These are phyloP conservation scores for Phytophthora sansomeana DNA, from an alignment of 352 stramenopile genomes.

Conservation along the genomic window DNA sequence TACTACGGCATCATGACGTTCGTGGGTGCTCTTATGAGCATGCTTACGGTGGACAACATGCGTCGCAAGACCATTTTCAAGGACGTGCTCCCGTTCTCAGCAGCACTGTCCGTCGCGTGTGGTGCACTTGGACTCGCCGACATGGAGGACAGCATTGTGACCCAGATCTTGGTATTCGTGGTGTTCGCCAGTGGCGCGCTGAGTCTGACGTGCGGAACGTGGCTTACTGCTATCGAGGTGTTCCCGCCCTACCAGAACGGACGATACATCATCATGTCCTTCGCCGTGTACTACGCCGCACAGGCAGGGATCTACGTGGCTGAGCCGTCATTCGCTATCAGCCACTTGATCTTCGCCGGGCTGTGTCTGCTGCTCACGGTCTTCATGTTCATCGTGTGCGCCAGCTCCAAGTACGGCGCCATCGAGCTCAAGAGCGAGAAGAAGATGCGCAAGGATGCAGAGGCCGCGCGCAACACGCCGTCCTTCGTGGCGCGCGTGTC, in stretches of 20 bases:
- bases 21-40: conserved; percentile 65
- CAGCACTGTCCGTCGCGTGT: conserved; percentile 62
- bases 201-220: conserved; percentile 80
- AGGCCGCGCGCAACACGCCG: conserved; percentile 53
- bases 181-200: conserved; percentile 72
- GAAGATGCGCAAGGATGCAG: conserved; percentile 69
- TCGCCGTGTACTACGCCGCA: conserved; percentile 78
- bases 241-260: conserved; percentile 83
- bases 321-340: conserved; percentile 75
- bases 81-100: conserved; percentile 81
- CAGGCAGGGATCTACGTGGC: conserved; percentile 72
- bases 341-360: conserved; percentile 79
- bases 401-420: conserved; percentile 82
- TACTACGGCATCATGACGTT: conserved; percentile 86
- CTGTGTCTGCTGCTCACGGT: conserved; percentile 76
- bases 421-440: conserved; percentile 91
- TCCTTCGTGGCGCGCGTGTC: conserved; percentile 64
- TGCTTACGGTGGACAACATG: conserved; percentile 85
- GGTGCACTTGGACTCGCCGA: conserved; percentile 63
- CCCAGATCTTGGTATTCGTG: conserved; percentile 79
- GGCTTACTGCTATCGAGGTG: conserved; percentile 85
- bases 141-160: conserved; percentile 52
- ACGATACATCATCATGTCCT: conserved; percentile 77
- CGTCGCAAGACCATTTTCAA: conserved; percentile 92
- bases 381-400: conserved; percentile 80